A percentile compares a stretch with the other conserved stretches of the same genome.
phyloP scores from a whole-genome alignment of 2,329 filamentous ascomycete genomes.

The Chaetomium sp. region DNA sequence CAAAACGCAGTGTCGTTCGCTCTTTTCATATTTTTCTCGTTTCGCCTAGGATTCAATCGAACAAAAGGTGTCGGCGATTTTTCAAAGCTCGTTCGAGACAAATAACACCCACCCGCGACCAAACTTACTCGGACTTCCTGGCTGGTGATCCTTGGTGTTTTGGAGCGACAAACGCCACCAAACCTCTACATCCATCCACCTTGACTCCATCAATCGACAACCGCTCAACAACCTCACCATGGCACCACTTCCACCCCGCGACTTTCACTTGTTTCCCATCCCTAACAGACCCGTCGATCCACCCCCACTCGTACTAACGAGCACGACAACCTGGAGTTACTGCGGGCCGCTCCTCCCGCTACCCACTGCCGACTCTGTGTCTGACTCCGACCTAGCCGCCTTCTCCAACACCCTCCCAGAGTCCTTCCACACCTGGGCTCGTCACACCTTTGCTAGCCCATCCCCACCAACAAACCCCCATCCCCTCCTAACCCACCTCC shows the following conservation, averaged over 20 bases:
- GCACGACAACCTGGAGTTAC: constrained; percentile 3
- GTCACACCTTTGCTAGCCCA: background rate
- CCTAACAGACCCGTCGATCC: background rate
- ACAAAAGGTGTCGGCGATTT: too few species aligned
- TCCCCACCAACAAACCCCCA: background rate
- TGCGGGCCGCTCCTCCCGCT: constrained; percentile 4
- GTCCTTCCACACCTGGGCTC: background rate
- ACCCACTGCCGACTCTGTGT: too few species aligned
- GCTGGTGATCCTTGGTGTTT: too few species aligned
- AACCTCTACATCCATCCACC: too few species aligned
- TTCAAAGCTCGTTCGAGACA: too few species aligned
- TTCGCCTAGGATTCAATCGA: too few species aligned
- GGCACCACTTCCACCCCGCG: background rate
- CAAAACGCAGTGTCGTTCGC: too few species aligned
- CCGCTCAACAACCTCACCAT: background rate
- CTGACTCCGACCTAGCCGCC: background rate
- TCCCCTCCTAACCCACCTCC: background rate
- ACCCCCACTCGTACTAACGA: background rate
- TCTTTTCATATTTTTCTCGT: too few species aligned
- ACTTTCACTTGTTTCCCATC: constrained; percentile 6
- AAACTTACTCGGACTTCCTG: too few species aligned
- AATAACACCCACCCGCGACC: too few species aligned
- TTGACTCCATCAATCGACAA: background rate
- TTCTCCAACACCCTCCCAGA: background rate
- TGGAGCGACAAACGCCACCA: too few species aligned